Conservation (phyloP, 2,329 filamentous ascomycete genomes). For the Aspergillus vadensis region DNA sequence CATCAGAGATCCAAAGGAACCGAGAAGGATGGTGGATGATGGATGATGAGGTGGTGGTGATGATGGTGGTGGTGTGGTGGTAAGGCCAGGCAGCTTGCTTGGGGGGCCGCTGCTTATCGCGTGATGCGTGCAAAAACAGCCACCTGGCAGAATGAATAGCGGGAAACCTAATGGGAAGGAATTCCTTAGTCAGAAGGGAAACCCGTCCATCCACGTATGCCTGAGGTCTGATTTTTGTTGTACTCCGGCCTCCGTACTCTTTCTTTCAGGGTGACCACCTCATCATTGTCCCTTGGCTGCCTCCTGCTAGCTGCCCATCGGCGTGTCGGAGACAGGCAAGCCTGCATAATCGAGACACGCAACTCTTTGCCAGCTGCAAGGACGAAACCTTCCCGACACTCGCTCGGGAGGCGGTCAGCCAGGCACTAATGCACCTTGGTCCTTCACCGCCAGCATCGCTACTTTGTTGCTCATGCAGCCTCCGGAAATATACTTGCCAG, state of each 20-base stretch:
- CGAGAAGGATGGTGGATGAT: slow-evolving; percentile 1
- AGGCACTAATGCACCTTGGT: slow-evolving; percentile 16
- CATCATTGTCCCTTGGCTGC: neutral
- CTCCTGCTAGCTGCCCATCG: neutral
- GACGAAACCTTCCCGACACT: slow-evolving; percentile 28
- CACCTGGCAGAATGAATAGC: slow-evolving; percentile 1
- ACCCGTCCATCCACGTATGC: neutral
- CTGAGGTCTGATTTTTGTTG: neutral
- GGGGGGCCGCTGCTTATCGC: slow-evolving; percentile 1
- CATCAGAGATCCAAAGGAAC: neutral
- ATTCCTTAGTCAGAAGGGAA: slow-evolving; percentile 2
- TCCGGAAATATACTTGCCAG: slow-evolving; percentile 11
- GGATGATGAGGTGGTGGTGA: slow-evolving; percentile 4
- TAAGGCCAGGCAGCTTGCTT: no score
- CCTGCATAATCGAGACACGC: slow-evolving; percentile 17
- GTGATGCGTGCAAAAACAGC: slow-evolving; percentile 6
- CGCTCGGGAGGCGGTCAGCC: slow-evolving; percentile 33
- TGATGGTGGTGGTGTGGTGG: neutral
- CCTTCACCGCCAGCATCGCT: slow-evolving; percentile 19
- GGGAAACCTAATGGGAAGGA: neutral
- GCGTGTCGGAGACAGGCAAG: slow-evolving; percentile 1
- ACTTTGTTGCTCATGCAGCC: slow-evolving; percentile 6
- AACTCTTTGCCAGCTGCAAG: slow-evolving; percentile 25
- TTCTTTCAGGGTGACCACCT: neutral
- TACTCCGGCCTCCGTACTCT: neutral